Evolutionary conservation across 2,329 filamentous ascomycete genomes (phyloP).

Genomic region (Colletotrichum sp.): DNA sequence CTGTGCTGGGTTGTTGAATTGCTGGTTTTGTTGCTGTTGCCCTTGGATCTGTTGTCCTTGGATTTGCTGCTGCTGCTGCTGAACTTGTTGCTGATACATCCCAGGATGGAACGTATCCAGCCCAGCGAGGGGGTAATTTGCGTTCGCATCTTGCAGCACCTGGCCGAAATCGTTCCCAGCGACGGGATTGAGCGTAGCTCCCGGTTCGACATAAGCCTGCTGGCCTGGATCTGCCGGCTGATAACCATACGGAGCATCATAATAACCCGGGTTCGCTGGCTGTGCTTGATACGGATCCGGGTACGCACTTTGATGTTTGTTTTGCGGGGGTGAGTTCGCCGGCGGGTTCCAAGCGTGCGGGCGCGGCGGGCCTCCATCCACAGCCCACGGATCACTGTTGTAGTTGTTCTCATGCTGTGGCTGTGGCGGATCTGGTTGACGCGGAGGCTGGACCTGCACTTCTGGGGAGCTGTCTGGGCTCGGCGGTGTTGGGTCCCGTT

Average conservation of each 20-base stretch:
- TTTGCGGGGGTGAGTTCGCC: neutral
- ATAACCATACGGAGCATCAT: neutral
- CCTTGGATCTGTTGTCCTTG: neutral
- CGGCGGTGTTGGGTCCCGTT: neutral
- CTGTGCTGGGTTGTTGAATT: neutral
- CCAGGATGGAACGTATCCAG: neutral
- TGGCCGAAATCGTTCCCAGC: neutral
- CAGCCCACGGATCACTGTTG: neutral
- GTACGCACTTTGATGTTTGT: neutral
- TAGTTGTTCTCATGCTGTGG: neutral
- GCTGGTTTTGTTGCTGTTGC: neutral
- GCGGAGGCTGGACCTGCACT: neutral
- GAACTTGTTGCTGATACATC: neutral
- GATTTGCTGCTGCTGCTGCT: neutral
- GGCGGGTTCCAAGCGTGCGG: neutral
- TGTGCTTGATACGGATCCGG: neutral
- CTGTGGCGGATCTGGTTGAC: neutral
- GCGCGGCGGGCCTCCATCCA: neutral
- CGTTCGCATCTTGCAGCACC: neutral
- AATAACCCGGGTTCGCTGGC: neutral
- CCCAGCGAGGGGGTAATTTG: neutral
- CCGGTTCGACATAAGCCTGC: neutral
- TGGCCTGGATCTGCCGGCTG: neutral
- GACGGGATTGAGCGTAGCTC: rapidly evolving
- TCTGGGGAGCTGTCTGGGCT: neutral